Evolutionary conservation across 176 grass and related monocot species (phyloP), one percentile per base, ranked within the genome.

Genomic region (Rhynchospora breviuscula): DNA sequence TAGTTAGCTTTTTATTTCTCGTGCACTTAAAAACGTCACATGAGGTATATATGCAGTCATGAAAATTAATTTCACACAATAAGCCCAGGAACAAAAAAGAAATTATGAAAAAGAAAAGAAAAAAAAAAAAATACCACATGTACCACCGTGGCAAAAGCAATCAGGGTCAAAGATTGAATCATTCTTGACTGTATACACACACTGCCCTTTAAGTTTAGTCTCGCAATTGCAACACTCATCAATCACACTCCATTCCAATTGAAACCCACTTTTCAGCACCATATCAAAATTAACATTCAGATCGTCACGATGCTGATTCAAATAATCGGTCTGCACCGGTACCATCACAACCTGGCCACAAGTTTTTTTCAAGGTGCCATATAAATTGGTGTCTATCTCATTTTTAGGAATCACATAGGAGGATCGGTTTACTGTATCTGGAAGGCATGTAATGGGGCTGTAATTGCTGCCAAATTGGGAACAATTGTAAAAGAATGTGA

Each of bases 401-500:
- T 29, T 29, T 29, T 0, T 0, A 0, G 6, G 0, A 86, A 62
- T n/a, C 57, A 85, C 63, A 8, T 63, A 72, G 53, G 18, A 4
- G 14, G 0, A 23, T 17, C n/a, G 25, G 0, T 2, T 29, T 29
- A 29, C 26, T 29, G 26, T 29, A 29, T 29, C 1, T 29, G 26
- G 0, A 3, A 33, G 7, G 11, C 15, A 0, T 75, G 0, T 10
- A 12, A 79, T 79, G 10, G 11, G 71, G 85, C 87, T 25, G 35
- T 54, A 66, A 94, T 87, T 51, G 1, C 66, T n/a, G 1, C 4
- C 1, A 0, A 0, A 14, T 62, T 5, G 13, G 63, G 48, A 22
- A 82, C 92, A 91, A 67, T 77, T n/a, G 65, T 54, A 56, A 79
- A 82, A 94, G 75, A 94, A 85, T 81, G 58, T 15, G 69, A 94